phyloP scores from a whole-genome alignment of 768 basidiomycete genomes.

The Ramaria sp. region DNA sequence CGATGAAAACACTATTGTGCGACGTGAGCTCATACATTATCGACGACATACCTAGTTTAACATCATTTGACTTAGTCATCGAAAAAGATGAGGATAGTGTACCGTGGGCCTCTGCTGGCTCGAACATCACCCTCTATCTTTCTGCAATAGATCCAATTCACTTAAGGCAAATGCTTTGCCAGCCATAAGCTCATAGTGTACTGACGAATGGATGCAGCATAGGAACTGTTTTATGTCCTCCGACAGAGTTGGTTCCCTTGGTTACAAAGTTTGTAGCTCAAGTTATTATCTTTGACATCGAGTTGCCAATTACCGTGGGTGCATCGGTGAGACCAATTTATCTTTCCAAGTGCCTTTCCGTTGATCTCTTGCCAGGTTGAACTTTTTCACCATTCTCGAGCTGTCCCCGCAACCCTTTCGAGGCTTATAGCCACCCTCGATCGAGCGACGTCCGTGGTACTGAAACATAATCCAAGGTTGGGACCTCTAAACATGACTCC shows the following conservation, averaged over 20 bases:
- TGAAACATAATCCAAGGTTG: slow-evolving; percentile 76
- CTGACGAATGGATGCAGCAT: slow-evolving; percentile 30
- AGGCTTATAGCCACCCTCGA: slow-evolving; percentile 76
- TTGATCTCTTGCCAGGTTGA: slow-evolving; percentile 48
- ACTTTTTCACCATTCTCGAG: slow-evolving; percentile 87
- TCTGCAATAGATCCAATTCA: slow-evolving; percentile 78
- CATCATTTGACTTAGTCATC: slow-evolving; percentile 44
- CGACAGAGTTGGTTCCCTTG: slow-evolving; percentile 59
- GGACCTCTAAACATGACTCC: slow-evolving; percentile 14
- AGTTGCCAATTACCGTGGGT: slow-evolving; percentile 80
- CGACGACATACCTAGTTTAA: background rate
- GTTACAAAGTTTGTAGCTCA: slow-evolving; percentile 72
- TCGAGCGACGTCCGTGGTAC: slow-evolving; percentile 57
- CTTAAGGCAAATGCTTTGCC: slow-evolving; percentile 26
- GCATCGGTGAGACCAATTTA: slow-evolving; percentile 50
- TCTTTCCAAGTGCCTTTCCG: background rate
- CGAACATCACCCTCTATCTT: slow-evolving; percentile 79
- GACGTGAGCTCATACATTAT: slow-evolving; percentile 30
- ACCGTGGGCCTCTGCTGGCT: slow-evolving; percentile 84
- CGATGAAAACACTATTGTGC: slow-evolving; percentile 79
- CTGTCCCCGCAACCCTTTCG: slow-evolving; percentile 81
- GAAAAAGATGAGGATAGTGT: slow-evolving; percentile 68
- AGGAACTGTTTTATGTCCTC: slow-evolving; percentile 82
- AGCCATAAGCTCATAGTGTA: background rate
- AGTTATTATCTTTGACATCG: slow-evolving; percentile 89